Evolutionary conservation across 2,329 filamentous ascomycete genomes (phyloP), one percentile per base, ranked within the genome.

Genomic region (Ophiostoma perfectum): DNA sequence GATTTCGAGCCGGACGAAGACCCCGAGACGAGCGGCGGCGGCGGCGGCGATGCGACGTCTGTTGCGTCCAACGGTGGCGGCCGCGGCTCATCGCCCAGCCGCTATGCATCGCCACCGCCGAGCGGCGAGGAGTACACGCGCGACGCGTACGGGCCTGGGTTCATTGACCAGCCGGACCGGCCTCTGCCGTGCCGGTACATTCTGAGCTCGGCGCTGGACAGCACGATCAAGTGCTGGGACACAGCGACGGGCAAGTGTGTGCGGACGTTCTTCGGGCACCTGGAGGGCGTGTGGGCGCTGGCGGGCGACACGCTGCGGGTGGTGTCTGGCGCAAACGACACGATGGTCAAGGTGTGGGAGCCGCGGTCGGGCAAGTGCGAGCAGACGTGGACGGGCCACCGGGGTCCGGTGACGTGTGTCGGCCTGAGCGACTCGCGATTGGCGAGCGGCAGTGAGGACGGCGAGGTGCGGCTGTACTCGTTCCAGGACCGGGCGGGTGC

Each of bases 271-370:
- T 99, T 98, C 76, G 95, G 95, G 0, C 95, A 99, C 75, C 86
- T 99, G 36, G 95, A 99, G 78, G 95, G 95, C 44, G 90, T 99
- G 27, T 99, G 95, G 95, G 90, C 91, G 5, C 83, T 99, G 2
- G 73, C 70, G 39, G 73, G 73, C 65, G 27, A 73, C 60, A 71
- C 72, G 27, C 70, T 73, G 68, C 88, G 95, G 11, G 87, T 97
- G 16, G 92, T 98, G 14, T 92, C 90, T 18, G 94, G 93, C 0
- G 91, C 92, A 11, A 93, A 98, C 77, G 95, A 99, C 78, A 89
- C 92, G 58, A 96, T 94, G 87, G 91, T 97, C 74, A 98, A 98
- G 81, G 88, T 85, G 44, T 99, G 95, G 95, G 94, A 98, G 78
- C 91, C 94, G 16, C 83, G 93, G 69, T 93, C 91, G 1, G 95